Evolutionary conservation across 108 stramenopile genomes (phyloP).

Genomic region (Aurantiochytrium sp.): DNA sequence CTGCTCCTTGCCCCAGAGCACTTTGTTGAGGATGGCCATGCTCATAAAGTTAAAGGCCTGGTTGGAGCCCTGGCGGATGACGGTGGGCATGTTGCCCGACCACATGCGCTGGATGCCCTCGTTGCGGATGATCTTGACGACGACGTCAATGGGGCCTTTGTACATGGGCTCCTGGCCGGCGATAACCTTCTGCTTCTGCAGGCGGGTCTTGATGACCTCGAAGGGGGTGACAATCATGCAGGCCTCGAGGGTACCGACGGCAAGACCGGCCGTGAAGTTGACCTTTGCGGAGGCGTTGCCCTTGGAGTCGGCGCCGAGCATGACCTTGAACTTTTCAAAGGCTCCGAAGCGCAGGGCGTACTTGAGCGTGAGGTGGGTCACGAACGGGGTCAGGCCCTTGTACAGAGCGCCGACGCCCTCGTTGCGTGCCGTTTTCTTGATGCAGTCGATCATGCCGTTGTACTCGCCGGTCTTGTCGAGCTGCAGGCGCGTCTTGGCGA

Average conservation of each 20-base stretch:
- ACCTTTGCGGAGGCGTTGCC: neutral
- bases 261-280: constrained; percentile 62
- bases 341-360: constrained; percentile 95
- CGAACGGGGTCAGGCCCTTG: constrained; percentile 93
- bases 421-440: constrained; percentile 64
- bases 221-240: constrained; percentile 60
- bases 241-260: constrained; percentile 83
- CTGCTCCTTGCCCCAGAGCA: constrained; percentile 33
- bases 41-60: constrained; percentile 95
- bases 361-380: constrained; percentile 89
- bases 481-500: constrained; percentile 37
- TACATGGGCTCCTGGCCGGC: constrained; percentile 65
- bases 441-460: constrained; percentile 33
- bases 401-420: constrained; percentile 92
- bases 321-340: constrained; percentile 76
- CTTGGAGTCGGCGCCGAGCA: constrained; percentile 36
- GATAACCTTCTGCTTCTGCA: constrained; percentile 51
- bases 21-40: constrained; percentile 75
- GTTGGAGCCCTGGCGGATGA: constrained; percentile 94
- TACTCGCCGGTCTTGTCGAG: constrained; percentile 33
- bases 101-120: constrained; percentile 68
- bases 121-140: constrained; percentile 71
- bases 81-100: constrained; percentile 85
- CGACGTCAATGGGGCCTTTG: constrained; percentile 85
- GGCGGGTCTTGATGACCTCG: constrained; percentile 29